Evolutionary conservation across 768 basidiomycete species (phyloP).

Genomic region (Suillus americanus): DNA sequence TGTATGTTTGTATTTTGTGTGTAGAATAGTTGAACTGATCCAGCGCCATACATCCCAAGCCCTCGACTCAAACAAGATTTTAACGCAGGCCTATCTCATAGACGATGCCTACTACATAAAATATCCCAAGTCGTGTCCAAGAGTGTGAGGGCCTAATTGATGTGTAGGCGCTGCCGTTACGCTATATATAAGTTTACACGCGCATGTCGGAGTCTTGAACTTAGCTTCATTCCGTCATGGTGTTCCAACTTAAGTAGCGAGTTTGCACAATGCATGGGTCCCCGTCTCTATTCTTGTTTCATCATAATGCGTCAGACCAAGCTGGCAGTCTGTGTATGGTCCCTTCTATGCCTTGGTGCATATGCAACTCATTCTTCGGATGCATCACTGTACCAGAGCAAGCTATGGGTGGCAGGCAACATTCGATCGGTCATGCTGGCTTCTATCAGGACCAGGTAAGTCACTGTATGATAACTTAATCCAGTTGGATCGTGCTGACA

Average conservation of each 20-base stretch:
- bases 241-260: neutral
- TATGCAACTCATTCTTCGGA: neutral
- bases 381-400: conserved; percentile 5
- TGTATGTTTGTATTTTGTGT: too few relatives aligned
- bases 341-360: conserved; percentile 5
- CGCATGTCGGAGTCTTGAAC: neutral
- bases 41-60: too few relatives aligned
- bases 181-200: neutral
- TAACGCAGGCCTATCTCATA: neutral
- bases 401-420: neutral
- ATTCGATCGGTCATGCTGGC: conserved; percentile 22
- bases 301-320: neutral
- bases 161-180: neutral
- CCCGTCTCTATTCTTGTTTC: neutral
- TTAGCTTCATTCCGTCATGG: neutral
- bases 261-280: neutral
- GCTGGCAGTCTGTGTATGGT: neutral
- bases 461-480: neutral
- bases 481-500: neutral
- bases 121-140: neutral
- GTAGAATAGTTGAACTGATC: too few relatives aligned
- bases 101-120: neutral
- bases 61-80: neutral
- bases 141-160: neutral
- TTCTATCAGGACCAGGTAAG: conserved; percentile 28